Evolutionary conservation across 345 rosid genomes (phyloP).

Genomic region (Limnanthes douglasii): DNA sequence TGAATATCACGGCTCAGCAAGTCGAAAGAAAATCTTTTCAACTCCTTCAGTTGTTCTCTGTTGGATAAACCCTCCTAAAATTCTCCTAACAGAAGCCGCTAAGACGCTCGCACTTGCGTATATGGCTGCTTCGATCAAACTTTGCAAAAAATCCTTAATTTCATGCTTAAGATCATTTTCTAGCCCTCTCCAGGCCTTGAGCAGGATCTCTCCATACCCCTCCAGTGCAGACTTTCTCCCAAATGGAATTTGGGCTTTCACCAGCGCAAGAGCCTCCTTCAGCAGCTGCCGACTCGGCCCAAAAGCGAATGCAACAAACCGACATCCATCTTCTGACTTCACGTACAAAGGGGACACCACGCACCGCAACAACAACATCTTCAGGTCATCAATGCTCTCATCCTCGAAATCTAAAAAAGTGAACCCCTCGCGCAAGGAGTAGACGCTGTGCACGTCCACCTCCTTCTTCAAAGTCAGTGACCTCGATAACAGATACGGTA

Average conservation of each 20-base stretch:
- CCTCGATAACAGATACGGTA: constrained; percentile 65
- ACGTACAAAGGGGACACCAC: constrained; percentile 64
- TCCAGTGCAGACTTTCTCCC: constrained; percentile 85
- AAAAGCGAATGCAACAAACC: constrained; percentile 49
- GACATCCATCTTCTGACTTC: constrained; percentile 77
- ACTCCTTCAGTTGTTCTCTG: constrained; percentile 67
- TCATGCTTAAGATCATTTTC: constrained; percentile 41
- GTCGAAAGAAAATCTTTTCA: constrained; percentile 68
- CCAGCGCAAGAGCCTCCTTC: constrained; percentile 72
- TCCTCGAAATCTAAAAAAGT: constrained; percentile 70
- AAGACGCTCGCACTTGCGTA: constrained; percentile 32
- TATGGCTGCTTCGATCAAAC: constrained; percentile 59
- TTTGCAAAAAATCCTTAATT: constrained; percentile 61
- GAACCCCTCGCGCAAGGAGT: constrained; percentile 63
- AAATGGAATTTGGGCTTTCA: constrained; percentile 68
- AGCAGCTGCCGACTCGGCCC: constrained; percentile 59
- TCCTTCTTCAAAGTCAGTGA: constrained; percentile 76
- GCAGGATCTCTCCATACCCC: constrained; percentile 66
- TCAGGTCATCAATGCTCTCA: constrained; percentile 76
- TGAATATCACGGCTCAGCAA: constrained; percentile 86
- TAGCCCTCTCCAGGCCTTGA: constrained; percentile 71
- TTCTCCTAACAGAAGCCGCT: constrained; percentile 64
- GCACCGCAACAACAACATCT: constrained; percentile 57
- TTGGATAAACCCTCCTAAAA: constrained; percentile 59
- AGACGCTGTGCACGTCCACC: constrained; percentile 66